These are phyloP conservation scores for Trichoderma sp. DNA, from an alignment of 2,329 filamentous ascomycete genomes.

Conservation along the genomic window DNA sequence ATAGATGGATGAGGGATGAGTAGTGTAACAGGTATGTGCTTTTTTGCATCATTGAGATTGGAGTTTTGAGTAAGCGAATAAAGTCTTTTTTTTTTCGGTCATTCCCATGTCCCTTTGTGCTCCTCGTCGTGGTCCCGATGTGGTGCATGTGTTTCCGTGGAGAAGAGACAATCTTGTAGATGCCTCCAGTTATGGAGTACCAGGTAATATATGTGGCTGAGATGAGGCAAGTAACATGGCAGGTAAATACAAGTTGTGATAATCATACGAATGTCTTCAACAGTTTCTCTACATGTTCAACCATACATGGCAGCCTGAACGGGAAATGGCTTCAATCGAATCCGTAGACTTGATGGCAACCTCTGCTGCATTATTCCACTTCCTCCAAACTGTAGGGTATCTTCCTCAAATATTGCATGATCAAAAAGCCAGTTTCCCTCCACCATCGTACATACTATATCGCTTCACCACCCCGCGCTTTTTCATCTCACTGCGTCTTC, in stretches of 20 bases:
- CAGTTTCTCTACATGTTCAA: too few relatives aligned
- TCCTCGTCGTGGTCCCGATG: too few relatives aligned
- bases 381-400: neutral
- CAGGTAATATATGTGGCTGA: too few relatives aligned
- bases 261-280: too few relatives aligned
- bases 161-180: neutral
- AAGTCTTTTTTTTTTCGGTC: neutral
- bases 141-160: too few relatives aligned
- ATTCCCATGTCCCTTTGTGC: neutral
- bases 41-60: neutral
- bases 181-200: neutral
- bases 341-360: too few relatives aligned
- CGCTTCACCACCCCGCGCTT: neutral
- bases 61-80: slow-evolving; percentile 9
- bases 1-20: slow-evolving; percentile 3
- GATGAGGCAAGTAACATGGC: too few relatives aligned
- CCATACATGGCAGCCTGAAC: neutral
- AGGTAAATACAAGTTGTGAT: neutral
- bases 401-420: slow-evolving; percentile 1
- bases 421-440: slow-evolving; percentile 16
- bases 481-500: neutral
- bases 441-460: slow-evolving; percentile 30
- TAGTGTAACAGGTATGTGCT: neutral
- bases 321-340: neutral
- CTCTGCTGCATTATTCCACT: neutral